These are phyloP conservation scores for Zalaria obscura DNA, from an alignment of 2,329 filamentous ascomycete genomes.

Conservation along the genomic window DNA sequence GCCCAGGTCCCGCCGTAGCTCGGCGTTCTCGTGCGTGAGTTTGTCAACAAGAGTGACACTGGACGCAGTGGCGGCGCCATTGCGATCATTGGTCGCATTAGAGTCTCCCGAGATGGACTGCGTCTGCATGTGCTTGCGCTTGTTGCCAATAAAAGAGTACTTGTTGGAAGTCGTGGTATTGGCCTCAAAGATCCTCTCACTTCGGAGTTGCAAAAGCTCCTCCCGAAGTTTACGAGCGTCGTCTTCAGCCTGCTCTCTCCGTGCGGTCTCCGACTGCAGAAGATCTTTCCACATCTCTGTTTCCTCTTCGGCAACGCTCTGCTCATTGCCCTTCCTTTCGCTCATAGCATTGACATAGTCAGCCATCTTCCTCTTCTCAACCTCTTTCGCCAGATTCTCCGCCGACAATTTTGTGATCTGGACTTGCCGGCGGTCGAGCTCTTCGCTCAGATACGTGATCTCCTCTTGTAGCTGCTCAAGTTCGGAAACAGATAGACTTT, in stretches of 20 bases:
- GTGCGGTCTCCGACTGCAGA: constrained; percentile 77
- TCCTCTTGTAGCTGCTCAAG: constrained; percentile 63
- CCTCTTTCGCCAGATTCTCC: constrained; percentile 65
- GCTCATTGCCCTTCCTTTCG: constrained; percentile 30
- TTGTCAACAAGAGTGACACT: constrained; percentile 70
- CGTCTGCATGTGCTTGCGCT: constrained; percentile 22
- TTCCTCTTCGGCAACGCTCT: constrained; percentile 22
- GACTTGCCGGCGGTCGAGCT: constrained; percentile 68
- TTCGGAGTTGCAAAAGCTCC: constrained; percentile 46
- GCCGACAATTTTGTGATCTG: constrained; percentile 71
- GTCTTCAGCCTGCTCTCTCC: constrained; percentile 79
- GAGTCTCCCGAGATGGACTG: constrained; percentile 22
- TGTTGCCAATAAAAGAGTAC: constrained; percentile 4
- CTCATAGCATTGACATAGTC: constrained; percentile 60
- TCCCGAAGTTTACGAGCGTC: constrained; percentile 75
- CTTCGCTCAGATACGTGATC: constrained; percentile 68
- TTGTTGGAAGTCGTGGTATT: constrained; percentile 20
- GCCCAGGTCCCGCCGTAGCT: constrained; percentile 79
- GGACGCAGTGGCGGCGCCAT: constrained; percentile 39
- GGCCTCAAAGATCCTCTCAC: constrained; percentile 28
- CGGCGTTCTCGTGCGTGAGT: constrained; percentile 80
- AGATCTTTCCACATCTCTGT: constrained; percentile 52
- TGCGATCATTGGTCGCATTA: constrained; percentile 12
- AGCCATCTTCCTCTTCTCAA: constrained; percentile 73
- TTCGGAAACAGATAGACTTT: constrained; percentile 23